Evolutionary conservation across 2,329 filamentous ascomycete species (phyloP).

Genomic region (Aureobasidium pullulans): DNA sequence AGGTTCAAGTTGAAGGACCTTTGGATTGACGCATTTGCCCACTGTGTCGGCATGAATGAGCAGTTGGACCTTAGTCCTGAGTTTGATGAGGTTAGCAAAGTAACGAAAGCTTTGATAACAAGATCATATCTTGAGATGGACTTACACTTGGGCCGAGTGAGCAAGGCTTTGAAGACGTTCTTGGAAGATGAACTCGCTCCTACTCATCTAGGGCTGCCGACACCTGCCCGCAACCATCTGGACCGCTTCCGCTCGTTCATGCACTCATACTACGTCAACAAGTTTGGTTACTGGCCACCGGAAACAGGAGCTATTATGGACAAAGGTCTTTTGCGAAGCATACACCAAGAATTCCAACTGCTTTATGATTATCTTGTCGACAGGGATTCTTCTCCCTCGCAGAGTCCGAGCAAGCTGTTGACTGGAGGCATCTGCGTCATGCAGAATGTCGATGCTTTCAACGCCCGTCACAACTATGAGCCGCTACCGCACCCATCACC

Average conservation of each 20-base stretch:
- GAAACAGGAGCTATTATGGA: conserved; percentile 46
- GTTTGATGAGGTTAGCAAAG: conserved; percentile 43
- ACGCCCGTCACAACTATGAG: conserved; percentile 51
- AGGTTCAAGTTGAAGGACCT: conserved; percentile 54
- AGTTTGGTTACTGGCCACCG: conserved; percentile 67
- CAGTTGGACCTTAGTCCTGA: conserved; percentile 50
- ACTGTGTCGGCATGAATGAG: conserved; percentile 72
- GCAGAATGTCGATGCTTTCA: conserved; percentile 61
- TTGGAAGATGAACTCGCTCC: conserved; percentile 64
- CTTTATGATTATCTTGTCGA: conserved; percentile 68
- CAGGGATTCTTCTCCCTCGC: conserved; percentile 38
- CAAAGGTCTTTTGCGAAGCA: conserved; percentile 50
- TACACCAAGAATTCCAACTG: conserved; percentile 63
- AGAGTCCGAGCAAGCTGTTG: conserved; percentile 39
- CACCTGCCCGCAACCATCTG: conserved; percentile 57
- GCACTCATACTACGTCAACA: conserved; percentile 56
- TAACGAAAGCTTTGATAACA: conserved; percentile 59
- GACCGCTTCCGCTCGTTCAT: conserved; percentile 66
- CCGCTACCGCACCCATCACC: conserved; percentile 61
- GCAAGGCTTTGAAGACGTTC: conserved; percentile 56
- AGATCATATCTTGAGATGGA: conserved; percentile 60
- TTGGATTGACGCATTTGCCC: conserved; percentile 66
- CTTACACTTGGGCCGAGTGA: conserved; percentile 50
- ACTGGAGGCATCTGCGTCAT: conserved; percentile 61
- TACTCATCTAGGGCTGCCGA: conserved; percentile 55